These are phyloP conservation scores for Colletotrichum liaoningense DNA, from an alignment of 2,329 filamentous ascomycete genomes.

Conservation along the genomic window DNA sequence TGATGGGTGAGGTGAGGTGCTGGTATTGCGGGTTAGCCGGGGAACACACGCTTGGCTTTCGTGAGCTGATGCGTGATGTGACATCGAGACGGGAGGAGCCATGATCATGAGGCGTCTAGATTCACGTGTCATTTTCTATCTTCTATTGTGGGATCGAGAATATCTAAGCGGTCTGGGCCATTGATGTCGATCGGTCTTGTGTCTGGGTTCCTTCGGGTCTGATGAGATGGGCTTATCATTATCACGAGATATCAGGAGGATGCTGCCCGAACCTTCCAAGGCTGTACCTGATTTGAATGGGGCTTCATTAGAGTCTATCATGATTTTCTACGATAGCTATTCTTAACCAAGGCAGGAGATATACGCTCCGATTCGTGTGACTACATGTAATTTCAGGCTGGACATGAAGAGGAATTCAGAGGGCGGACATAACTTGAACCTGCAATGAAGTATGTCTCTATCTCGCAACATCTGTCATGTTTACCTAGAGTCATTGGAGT, in stretches of 20 bases:
- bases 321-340: no score
- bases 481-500: no score
- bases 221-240: not conserved
- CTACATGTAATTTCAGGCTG: no score
- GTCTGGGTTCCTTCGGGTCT: not conserved
- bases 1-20: not conserved
- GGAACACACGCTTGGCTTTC: not conserved
- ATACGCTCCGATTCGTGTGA: no score
- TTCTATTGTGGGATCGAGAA: not conserved
- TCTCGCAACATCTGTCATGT: no score
- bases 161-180: not conserved
- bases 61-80: slow-evolving; percentile 8
- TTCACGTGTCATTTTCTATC: slow-evolving; percentile 6
- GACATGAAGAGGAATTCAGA: no score
- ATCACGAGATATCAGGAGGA: not conserved
- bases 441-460: no score
- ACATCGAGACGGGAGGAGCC: not conserved
- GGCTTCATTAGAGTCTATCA: no score
- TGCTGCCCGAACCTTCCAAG: not conserved
- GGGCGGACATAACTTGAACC: no score
- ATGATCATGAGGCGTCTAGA: not conserved
- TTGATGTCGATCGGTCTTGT: not conserved
- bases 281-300: no score
- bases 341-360: no score
- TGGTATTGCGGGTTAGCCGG: not conserved